phyloP scores from a whole-genome alignment of 805 yeast genomes.

The Dipodascus albidus region DNA sequence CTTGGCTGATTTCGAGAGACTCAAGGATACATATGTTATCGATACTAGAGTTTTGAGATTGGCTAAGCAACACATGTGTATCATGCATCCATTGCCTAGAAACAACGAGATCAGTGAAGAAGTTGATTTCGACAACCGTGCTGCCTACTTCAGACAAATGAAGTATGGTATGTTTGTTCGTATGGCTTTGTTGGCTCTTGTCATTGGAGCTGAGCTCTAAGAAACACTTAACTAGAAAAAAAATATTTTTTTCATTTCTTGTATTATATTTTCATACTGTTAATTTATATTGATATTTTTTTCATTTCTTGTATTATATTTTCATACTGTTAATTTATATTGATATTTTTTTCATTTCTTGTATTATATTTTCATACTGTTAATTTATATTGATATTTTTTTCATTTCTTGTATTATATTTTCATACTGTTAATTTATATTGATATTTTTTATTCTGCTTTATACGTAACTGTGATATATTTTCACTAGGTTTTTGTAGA shows the following conservation, averaged over 20 bases:
- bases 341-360: too few species aligned
- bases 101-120: constrained; percentile 94
- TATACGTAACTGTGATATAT: too few species aligned
- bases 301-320: neutral
- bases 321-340: too few species aligned
- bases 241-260: too few species aligned
- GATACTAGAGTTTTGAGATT: constrained; percentile 83
- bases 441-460: too few species aligned
- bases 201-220: constrained; percentile 82
- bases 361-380: too few species aligned
- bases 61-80: constrained; percentile 97
- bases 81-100: constrained; percentile 98
- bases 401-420: too few species aligned
- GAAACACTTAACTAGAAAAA: too few species aligned
- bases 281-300: too few species aligned
- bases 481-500: neutral
- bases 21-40: constrained; percentile 84
- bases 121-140: constrained; percentile 98
- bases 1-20: constrained; percentile 65
- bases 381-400: too few species aligned
- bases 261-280: too few species aligned
- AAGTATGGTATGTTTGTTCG: constrained; percentile 95
- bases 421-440: too few species aligned
- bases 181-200: constrained; percentile 98
- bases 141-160: constrained; percentile 99